Conservation (phyloP, 2,329 filamentous ascomycete species). For the Chaetomium olivaceum region DNA sequence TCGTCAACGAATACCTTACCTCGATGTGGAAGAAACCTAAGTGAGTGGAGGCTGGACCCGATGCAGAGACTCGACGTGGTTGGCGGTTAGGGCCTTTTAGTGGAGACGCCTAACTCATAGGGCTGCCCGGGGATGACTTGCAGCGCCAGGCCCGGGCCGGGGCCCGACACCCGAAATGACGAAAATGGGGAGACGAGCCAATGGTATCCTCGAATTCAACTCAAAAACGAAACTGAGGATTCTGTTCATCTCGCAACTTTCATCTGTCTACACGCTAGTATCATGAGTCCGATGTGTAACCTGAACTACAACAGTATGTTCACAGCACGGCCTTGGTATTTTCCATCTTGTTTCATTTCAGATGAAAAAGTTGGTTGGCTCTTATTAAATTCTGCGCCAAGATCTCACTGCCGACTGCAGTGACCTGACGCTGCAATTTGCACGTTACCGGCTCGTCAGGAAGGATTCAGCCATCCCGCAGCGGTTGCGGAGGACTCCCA, state of each 20-base stretch:
- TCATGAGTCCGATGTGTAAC: not conserved
- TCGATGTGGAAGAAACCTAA: not conserved
- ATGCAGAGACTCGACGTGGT: not conserved
- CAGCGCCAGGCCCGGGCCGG: conserved; percentile 5
- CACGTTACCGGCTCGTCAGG: not conserved
- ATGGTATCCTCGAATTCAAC: not conserved
- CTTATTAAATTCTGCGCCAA: not conserved
- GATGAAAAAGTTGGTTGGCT: not conserved
- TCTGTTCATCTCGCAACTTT: not conserved
- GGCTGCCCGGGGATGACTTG: not conserved
- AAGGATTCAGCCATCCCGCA: not conserved
- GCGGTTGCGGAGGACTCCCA: not conserved
- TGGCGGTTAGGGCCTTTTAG: not conserved
- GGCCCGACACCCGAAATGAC: not conserved
- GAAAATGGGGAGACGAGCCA: not conserved
- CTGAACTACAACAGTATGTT: not conserved
- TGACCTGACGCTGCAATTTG: not conserved
- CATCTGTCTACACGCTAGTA: not conserved
- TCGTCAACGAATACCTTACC: not conserved
- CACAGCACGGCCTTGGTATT: not conserved
- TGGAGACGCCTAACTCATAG: not conserved
- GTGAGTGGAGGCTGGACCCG: not conserved
- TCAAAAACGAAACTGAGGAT: not conserved
- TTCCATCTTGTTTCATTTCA: not conserved
- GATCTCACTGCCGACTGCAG: not conserved